Base-by-base conservation (phyloP, 2,329 filamentous ascomycete species). In the Pestalotiopsis sp. region DNA sequence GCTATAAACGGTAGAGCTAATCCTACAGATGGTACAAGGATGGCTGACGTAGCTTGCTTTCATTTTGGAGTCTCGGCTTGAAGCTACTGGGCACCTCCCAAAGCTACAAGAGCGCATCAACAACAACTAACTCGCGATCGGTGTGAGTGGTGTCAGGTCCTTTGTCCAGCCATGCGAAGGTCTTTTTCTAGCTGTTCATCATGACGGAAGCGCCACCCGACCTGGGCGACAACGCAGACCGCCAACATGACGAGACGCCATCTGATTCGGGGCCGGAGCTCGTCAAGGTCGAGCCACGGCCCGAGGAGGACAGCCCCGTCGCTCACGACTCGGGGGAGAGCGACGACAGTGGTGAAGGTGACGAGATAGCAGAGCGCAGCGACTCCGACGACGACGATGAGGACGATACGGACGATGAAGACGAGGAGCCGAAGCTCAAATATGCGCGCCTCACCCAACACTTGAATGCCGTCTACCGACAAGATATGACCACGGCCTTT, bases 371-470 rank as follows among this genome's bases (percentile, higher is more conserved):
- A 0, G 81, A 84, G 0, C 84, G 84, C 0, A 84, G 85, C 0
- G 87, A 89, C 0, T 88, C 89, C 0, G 88, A 90, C 0, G 88
- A 90, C 0, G 90, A 91, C 0, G 59, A 62, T n/a, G 45, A 52
- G 14, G 92, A 94, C 0, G 91, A 93, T 0, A 91, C 92, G 0
- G 93, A 97, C 0, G 93, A 95, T 0, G 94, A 96, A 3, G 95
- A 98, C 5, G 95, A 98, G 20, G 95, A 98, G 81, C 97, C 96
- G 36, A 92, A 91, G 76, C 88, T 99, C 75, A 99, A 99, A 81
- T 98, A 98, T 79, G 92, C 92, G 64, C 92, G 94, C 63, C 82
- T 98, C 73, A 98, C 96, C 7, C 91, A 91, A 70, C 91, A 92
- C 75, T 83, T 99, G 70, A 90, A 88, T 31, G 85, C 92, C 58